These are phyloP conservation scores for Talaromyces verruculosus DNA, from an alignment of 2,329 filamentous ascomycete genomes.

Conservation along the genomic window DNA sequence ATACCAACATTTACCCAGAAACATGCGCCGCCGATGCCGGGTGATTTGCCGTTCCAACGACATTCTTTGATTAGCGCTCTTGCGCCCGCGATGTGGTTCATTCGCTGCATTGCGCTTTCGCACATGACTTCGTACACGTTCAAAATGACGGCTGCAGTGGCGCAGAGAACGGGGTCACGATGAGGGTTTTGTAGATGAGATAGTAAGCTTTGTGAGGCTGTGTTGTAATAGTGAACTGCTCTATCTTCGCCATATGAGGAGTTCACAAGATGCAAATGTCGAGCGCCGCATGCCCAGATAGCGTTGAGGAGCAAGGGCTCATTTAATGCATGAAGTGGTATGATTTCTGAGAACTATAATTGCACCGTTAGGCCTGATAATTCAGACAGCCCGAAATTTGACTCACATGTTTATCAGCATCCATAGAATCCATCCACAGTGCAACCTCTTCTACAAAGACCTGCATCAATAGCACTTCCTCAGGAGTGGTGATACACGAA, in stretches of 20 bases:
- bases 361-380: neutral
- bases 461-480: constrained; percentile 87
- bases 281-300: constrained; percentile 82
- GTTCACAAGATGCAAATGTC: constrained; percentile 73
- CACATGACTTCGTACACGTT: constrained; percentile 95
- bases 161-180: constrained; percentile 78
- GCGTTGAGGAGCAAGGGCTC: constrained; percentile 89
- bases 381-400: neutral
- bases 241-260: constrained; percentile 71
- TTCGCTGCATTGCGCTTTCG: constrained; percentile 72
- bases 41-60: constrained; percentile 77
- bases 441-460: constrained; percentile 88
- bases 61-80: constrained; percentile 86
- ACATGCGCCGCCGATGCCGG: constrained; percentile 79
- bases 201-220: constrained; percentile 74
- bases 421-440: constrained; percentile 91
- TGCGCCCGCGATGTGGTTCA: constrained; percentile 85
- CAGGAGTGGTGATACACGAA: constrained; percentile 68
- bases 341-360: constrained; percentile 67
- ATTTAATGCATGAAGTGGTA: constrained; percentile 79
- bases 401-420: constrained; percentile 70
- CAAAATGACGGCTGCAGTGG: constrained; percentile 80
- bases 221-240: constrained; percentile 80
- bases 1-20: constrained; percentile 93
- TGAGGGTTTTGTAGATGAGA: constrained; percentile 79